Conservation (phyloP, 2,329 filamentous ascomycete species). For the Alternaria sp. region DNA sequence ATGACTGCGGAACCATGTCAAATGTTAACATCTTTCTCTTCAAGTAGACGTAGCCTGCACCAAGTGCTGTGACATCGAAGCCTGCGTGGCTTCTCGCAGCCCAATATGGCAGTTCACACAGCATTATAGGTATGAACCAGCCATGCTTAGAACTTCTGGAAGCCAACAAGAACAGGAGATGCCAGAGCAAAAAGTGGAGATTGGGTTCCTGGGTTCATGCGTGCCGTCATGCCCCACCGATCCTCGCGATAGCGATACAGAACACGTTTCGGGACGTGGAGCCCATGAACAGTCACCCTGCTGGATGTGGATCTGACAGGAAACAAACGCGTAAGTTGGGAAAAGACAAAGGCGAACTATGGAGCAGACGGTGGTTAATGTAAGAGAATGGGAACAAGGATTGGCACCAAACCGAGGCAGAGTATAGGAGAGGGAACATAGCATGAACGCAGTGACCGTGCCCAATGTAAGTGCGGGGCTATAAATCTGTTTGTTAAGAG, state of each 20-base stretch:
- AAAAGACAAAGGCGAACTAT: background rate
- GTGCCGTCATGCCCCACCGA: conserved; percentile 1
- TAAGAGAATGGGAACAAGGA: background rate
- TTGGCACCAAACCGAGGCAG: background rate
- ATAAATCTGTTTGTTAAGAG: conserved; percentile 1
- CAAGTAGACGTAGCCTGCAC: background rate
- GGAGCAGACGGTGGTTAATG: background rate
- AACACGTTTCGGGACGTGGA: conserved; percentile 6
- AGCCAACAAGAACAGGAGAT: background rate
- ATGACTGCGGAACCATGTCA: background rate
- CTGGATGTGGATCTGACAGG: conserved; percentile 10
- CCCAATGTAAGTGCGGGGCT: background rate
- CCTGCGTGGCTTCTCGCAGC: background rate
- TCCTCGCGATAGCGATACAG: conserved; percentile 7
- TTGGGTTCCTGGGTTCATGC: background rate
- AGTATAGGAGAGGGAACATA: conserved; percentile 6
- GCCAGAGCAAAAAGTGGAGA: conserved; percentile 1
- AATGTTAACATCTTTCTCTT: background rate
- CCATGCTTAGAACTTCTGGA: background rate
- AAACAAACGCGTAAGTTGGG: conserved; percentile 2
- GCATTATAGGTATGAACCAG: background rate
- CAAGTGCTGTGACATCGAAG: background rate
- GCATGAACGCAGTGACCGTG: conserved; percentile 10
- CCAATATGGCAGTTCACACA: background rate
- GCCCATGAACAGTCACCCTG: conserved; percentile 2